Evolutionary conservation across 305 asterid genomes (phyloP).

Genomic region (Monarda citriodora): DNA sequence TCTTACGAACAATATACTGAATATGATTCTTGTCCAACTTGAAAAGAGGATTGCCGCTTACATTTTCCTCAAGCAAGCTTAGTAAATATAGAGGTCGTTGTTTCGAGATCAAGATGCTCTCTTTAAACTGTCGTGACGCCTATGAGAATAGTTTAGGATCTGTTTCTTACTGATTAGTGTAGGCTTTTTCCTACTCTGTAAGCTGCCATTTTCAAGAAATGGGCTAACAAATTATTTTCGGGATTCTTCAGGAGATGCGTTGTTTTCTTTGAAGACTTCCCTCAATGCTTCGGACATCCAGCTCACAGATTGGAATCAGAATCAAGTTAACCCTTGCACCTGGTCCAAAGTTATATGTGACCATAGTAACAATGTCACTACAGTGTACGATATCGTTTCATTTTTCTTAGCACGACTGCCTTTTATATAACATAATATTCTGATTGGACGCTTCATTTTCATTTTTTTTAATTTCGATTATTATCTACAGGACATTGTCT

Average conservation of each 20-base stretch:
- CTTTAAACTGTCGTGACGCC: neutral
- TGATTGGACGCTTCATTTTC: slow-evolving; percentile 1
- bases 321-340: slow-evolving; percentile 95
- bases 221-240: slow-evolving; percentile 9
- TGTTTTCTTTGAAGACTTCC: slow-evolving; percentile 56
- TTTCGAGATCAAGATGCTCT: neutral
- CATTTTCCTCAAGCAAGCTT: neutral
- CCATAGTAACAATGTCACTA: slow-evolving; percentile 41
- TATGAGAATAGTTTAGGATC: neutral
- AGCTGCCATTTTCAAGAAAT: slow-evolving; percentile 6
- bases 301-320: slow-evolving; percentile 78
- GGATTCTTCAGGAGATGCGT: slow-evolving; percentile 70
- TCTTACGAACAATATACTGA: neutral
- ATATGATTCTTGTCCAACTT: neutral
- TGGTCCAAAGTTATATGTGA: slow-evolving; percentile 92
- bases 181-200: neutral
- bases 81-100: neutral
- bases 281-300: slow-evolving; percentile 70
- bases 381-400: slow-evolving; percentile 45
- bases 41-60: neutral
- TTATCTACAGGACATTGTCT: slow-evolving; percentile 72
- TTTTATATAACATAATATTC: slow-evolving; percentile 5
- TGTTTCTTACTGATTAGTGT: neutral
- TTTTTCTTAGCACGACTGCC: neutral
- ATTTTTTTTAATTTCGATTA: slow-evolving; percentile 4